phyloP scores from a whole-genome alignment of 768 basidiomycete species.

The Mrakia frigida region DNA sequence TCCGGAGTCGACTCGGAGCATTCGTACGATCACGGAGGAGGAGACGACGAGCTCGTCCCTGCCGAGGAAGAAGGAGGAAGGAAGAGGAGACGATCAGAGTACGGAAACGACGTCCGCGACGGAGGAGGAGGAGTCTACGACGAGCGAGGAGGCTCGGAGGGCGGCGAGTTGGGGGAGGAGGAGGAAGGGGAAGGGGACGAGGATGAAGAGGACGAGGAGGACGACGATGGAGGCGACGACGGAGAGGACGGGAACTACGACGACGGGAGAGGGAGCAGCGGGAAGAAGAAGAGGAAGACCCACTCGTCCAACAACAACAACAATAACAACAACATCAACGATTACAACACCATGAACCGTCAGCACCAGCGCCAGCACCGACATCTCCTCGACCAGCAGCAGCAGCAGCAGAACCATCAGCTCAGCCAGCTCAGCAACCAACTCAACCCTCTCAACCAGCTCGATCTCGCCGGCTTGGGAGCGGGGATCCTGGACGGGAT shows the following conservation, averaged over 20 bases:
- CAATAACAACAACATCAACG: not conserved
- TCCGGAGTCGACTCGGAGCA: not conserved
- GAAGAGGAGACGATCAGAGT: not conserved
- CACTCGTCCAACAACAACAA: not conserved
- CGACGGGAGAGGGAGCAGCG: not conserved
- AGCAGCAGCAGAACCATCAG: not conserved
- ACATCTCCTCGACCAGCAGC: not conserved
- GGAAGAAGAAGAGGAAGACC: not conserved
- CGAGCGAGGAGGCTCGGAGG: not conserved
- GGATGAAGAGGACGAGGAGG: not conserved
- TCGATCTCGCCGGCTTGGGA: not conserved
- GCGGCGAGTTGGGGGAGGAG: not conserved
- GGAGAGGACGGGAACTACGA: not conserved
- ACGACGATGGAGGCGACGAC: too few relatives aligned
- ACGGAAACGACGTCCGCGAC: not conserved
- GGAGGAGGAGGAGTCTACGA: not conserved
- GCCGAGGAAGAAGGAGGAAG: not conserved
- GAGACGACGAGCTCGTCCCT: too few relatives aligned
- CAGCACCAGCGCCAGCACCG: too few relatives aligned
- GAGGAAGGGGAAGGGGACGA: not conserved
- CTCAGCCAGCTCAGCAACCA: not conserved
- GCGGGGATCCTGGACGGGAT: not conserved
- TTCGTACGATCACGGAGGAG: constrained; percentile 14
- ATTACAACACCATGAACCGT: too few relatives aligned
- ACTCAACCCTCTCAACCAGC: not conserved